These are phyloP conservation scores for Flueggea neowawraea DNA, from an alignment of 441 rosid genomes.

Conservation along the genomic window DNA sequence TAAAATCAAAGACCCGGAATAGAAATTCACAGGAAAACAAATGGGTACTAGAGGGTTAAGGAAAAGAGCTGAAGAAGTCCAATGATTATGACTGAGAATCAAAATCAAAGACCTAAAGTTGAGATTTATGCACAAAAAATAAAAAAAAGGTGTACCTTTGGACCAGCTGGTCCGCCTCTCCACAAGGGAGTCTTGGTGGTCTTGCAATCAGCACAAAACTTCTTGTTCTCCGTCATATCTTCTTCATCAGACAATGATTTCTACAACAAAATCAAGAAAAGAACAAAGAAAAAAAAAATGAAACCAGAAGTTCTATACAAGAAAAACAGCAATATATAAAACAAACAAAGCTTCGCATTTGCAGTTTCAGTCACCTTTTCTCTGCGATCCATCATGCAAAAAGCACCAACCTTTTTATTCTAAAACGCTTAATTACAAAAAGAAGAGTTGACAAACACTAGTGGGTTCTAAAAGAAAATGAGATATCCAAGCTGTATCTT, in stretches of 20 bases:
- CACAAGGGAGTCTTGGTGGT: slow-evolving; percentile 87
- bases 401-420: not conserved
- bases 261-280: not conserved
- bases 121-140: not conserved
- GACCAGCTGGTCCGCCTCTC: slow-evolving; percentile 95
- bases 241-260: not conserved
- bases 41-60: too few species aligned
- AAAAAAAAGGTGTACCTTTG: slow-evolving; percentile 46
- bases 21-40: too few species aligned
- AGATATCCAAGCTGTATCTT: not conserved
- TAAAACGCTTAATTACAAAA: too few species aligned
- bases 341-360: too few species aligned
- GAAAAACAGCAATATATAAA: not conserved
- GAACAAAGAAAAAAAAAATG: not conserved
- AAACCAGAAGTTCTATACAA: not conserved
- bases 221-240: slow-evolving; percentile 10
- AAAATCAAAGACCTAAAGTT: too few species aligned
- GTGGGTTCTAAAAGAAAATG: not conserved
- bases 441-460: not conserved
- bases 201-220: slow-evolving; percentile 64
- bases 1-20: too few species aligned
- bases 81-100: too few species aligned
- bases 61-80: too few species aligned
- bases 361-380: slow-evolving; percentile 11
- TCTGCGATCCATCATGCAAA: slow-evolving; percentile 17